Conservation (phyloP, 2,329 filamentous ascomycete genomes). For the Biscogniauxia sp. region DNA sequence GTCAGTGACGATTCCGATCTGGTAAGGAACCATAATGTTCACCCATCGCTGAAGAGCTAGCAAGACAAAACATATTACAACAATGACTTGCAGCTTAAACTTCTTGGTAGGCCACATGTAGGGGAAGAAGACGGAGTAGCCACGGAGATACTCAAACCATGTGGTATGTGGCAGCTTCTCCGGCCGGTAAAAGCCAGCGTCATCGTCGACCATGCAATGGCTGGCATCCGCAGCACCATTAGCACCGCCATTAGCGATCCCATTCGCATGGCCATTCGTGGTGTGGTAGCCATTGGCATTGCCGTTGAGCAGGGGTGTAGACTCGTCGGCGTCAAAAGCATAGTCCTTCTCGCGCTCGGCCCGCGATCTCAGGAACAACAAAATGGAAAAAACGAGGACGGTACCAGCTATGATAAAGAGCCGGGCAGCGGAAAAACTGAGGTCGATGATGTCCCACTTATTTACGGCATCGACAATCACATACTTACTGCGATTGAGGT, state of each 20-base stretch:
- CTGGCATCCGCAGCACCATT: conserved; percentile 38
- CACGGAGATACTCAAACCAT: conserved; percentile 94
- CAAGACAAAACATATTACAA: conserved; percentile 78
- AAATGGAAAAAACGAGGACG: conserved; percentile 58
- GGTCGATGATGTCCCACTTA: conserved; percentile 62
- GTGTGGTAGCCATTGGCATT: conserved; percentile 23
- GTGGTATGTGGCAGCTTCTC: conserved; percentile 81
- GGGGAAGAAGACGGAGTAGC: conserved; percentile 91
- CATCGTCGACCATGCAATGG: conserved; percentile 49
- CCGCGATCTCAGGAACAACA: conserved; percentile 43
- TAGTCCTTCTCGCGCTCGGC: conserved; percentile 42
- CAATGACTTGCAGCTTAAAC: conserved; percentile 67
- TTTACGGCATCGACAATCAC: conserved; percentile 34
- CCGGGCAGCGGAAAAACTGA: conserved; percentile 66
- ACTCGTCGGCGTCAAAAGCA: conserved; percentile 48
- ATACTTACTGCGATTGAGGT: conserved; percentile 40
- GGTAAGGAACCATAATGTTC: conserved; percentile 81
- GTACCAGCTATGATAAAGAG: conserved; percentile 64
- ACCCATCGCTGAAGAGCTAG: conserved; percentile 78
- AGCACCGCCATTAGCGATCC: conserved; percentile 42
- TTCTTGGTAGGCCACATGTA: conserved; percentile 94
- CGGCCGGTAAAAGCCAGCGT: conserved; percentile 83
- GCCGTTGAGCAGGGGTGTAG: conserved; percentile 57
- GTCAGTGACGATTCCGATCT: conserved; percentile 78
- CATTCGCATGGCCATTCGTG: conserved; percentile 25